These are phyloP conservation scores for Teratosphaeria destructans DNA, from an alignment of 2,329 filamentous ascomycete genomes.

Conservation along the genomic window DNA sequence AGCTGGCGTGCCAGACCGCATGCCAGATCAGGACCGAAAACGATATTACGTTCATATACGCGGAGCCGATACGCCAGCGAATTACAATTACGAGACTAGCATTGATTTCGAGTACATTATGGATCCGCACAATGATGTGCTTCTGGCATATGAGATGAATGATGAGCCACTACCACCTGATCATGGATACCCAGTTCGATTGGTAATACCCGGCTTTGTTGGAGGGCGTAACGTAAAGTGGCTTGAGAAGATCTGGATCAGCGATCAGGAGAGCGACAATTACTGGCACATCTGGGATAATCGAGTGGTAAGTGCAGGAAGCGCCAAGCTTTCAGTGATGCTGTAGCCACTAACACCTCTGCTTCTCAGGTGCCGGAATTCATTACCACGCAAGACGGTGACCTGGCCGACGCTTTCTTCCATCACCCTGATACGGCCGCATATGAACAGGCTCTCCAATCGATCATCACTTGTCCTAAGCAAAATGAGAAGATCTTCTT, in stretches of 20 bases:
- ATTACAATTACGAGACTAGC: conserved; percentile 40
- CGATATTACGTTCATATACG: conserved; percentile 40
- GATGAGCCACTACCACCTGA: conserved; percentile 30
- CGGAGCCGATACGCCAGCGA: conserved; percentile 38
- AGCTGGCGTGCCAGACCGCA: conserved; percentile 27
- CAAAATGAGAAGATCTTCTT: conserved; percentile 38
- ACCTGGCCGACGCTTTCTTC: conserved; percentile 38
- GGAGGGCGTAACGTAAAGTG: conserved; percentile 35
- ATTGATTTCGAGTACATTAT: conserved; percentile 41
- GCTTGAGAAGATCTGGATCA: conserved; percentile 31
- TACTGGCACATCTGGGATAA: conserved; percentile 43
- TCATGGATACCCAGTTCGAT: conserved; percentile 34
- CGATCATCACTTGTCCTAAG: conserved; percentile 35
- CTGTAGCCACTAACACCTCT: neutral
- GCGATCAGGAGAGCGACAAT: conserved; percentile 31
- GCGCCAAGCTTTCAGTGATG: neutral
- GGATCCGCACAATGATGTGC: conserved; percentile 38
- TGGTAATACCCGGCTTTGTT: conserved; percentile 34
- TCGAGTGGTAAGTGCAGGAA: conserved; percentile 21
- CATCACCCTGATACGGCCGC: conserved; percentile 39
- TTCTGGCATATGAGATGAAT: conserved; percentile 47
- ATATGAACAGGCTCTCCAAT: conserved; percentile 42
- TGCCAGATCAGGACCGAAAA: conserved; percentile 14
- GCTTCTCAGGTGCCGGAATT: conserved; percentile 31
- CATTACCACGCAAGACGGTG: conserved; percentile 39